Base-by-base conservation (phyloP, 164 flowering plant species). In the Saururus chinensis region DNA sequence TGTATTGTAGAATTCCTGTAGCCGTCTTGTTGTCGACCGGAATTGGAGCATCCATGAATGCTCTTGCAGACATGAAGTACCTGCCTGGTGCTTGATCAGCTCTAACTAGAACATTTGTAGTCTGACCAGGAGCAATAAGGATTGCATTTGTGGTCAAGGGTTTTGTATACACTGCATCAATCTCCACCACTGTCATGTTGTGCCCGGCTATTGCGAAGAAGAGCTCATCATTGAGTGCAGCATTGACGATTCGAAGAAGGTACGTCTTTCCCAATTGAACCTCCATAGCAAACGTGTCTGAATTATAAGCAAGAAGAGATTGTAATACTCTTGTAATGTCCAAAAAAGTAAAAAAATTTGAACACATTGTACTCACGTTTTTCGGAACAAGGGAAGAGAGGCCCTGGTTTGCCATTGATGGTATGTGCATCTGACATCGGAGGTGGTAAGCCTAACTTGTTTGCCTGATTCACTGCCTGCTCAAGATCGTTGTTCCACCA, bases 61-160 rank as follows among this genome's bases (percentile, higher is more conserved):
- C 71, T 53, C 77, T 71, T 0, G 74, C 66, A 3, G 82, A 81
- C 77, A 81, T 73, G 81, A 77, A 79, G 67, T 79, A 81, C 21
- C 81, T 40, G 19, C 78, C 69, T 0, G 81, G 80, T 0, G 40
- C 30, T 63, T 65, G 75, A 51, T 74, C 64, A 22, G 82, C 78
- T 9, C 64, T 66, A 52, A 79, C 73, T 0, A 81, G 62, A 30
- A 81, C 82, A 40, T 75, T 79, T 63, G 82, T 79, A 48, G 82
- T 81, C 73, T 81, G 85, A 11, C 85, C 85, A 10, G 85, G 82
- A 20, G 77, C 79, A 20, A 81, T 74, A 11, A 75, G 70, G 7
- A 81, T 10, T 17, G 78, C 72, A 19, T 57, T 42, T 19, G 82
- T 79, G 42, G 73, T 58, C 70, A 75, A 81, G 54, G 82, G 85